A percentile compares a stretch with the other conserved stretches of the same genome.
phyloP scores from a whole-genome alignment of 2,329 filamentous ascomycete genomes.

The Aspergillus arachidicola region DNA sequence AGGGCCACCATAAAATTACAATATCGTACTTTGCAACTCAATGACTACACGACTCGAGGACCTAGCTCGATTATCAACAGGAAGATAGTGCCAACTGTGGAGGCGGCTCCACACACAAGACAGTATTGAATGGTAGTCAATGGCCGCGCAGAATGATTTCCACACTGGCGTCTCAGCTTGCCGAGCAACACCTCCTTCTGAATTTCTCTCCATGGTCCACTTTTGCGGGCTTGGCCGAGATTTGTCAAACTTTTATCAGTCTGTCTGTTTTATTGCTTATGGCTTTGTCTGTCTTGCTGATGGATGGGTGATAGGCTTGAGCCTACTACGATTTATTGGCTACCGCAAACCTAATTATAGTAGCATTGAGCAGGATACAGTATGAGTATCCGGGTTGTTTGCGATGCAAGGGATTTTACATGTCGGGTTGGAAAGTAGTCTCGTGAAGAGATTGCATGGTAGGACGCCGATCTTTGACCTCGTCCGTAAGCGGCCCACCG shows the following conservation, averaged over 20 bases:
- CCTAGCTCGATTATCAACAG: not conserved
- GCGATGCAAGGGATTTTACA: no score
- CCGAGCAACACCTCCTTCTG: not conserved
- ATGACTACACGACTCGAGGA: not conserved
- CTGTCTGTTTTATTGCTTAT: not conserved
- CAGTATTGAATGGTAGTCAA: not conserved
- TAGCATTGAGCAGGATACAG: no score
- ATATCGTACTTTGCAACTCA: not conserved
- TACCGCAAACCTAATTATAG: not conserved
- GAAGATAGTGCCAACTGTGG: not conserved
- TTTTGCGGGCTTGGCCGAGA: conserved; percentile 2
- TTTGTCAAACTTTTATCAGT: not conserved
- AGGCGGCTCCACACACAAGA: not conserved
- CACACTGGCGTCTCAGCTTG: not conserved
- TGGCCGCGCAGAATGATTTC: not conserved
- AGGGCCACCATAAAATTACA: not conserved
- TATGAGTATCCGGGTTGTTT: not conserved
- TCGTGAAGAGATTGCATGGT: not conserved
- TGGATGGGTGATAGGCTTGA: not conserved
- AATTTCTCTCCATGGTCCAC: not conserved
- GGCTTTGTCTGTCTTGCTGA: not conserved
- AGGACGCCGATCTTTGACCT: not conserved
- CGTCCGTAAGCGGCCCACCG: not conserved
- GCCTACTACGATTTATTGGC: not conserved
- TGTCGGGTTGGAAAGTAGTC: not conserved